Percentiles rank a stretch among this genome's conserved stretches.
Evolutionary conservation across 2,329 filamentous ascomycete genomes (phyloP).

Genomic region (Fusarium sp.): DNA sequence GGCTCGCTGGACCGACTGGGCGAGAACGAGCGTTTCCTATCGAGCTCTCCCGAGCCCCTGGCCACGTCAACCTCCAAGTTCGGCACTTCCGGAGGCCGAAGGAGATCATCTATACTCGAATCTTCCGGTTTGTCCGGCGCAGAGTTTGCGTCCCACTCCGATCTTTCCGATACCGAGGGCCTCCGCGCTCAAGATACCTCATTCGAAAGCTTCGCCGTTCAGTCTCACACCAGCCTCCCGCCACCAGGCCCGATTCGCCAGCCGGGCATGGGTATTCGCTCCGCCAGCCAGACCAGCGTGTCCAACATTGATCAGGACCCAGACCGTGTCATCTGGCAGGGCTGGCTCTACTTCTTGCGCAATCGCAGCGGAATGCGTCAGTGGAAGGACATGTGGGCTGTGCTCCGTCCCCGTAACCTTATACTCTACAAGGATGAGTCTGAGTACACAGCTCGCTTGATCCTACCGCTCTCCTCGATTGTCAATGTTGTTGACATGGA

Average conservation of each 20-base stretch:
- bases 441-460: constrained; percentile 88
- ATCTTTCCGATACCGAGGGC: constrained; percentile 80
- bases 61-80: constrained; percentile 51
- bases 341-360: constrained; percentile 87
- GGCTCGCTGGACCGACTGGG: constrained; percentile 36
- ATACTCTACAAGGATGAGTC: constrained; percentile 93
- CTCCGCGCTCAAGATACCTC: constrained; percentile 63
- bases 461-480: constrained; percentile 82
- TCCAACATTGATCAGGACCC: constrained; percentile 70
- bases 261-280: constrained; percentile 60
- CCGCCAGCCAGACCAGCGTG: constrained; percentile 73
- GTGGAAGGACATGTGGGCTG: constrained; percentile 96
- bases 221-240: constrained; percentile 47
- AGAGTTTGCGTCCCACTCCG: constrained; percentile 83
- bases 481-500: constrained; percentile 95
- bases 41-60: constrained; percentile 72
- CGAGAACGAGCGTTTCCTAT: constrained; percentile 59
- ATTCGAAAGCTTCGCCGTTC: constrained; percentile 62
- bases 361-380: constrained; percentile 86
- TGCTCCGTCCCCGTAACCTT: constrained; percentile 85
- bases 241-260: constrained; percentile 38
- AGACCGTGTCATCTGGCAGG: constrained; percentile 94
- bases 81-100: constrained; percentile 53
- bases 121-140: constrained; percentile 74
- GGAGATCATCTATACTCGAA: constrained; percentile 72